phyloP scores from a whole-genome alignment of 331 rosid species.

The Prunus yedoensis region DNA sequence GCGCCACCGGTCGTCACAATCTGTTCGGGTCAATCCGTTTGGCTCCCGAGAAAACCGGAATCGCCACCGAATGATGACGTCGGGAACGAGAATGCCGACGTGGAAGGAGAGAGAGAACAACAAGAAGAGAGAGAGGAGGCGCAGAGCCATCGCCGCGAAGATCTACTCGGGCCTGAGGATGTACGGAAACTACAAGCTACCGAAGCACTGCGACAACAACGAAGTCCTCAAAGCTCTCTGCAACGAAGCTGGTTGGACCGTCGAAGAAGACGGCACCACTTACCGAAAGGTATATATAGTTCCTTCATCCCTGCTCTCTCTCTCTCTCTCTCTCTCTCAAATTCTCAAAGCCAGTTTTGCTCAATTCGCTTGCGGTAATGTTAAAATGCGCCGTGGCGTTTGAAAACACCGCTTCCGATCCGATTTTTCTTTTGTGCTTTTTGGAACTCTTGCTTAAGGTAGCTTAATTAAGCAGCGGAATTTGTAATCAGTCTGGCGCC shows the following conservation, averaged over 20 bases:
- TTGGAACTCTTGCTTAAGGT: neutral
- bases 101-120: slow-evolving; percentile 99
- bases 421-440: too few relatives aligned
- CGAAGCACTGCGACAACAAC: slow-evolving; percentile 97
- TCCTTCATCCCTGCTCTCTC: neutral
- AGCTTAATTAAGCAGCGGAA: neutral
- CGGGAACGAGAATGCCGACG: slow-evolving; percentile 90
- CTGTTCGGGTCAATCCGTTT: slow-evolving; percentile 2
- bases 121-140: slow-evolving; percentile 87
- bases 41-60: neutral
- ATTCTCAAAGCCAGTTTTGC: neutral
- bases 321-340: neutral
- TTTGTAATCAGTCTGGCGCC: neutral
- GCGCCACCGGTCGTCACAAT: neutral
- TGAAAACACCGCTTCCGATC: neutral
- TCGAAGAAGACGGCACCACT: slow-evolving; percentile 97
- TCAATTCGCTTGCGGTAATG: neutral
- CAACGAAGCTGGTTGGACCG: slow-evolving; percentile 95
- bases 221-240: slow-evolving; percentile 98
- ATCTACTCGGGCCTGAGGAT: slow-evolving; percentile 83
- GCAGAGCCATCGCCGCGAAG: slow-evolving; percentile 97
- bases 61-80: slow-evolving; percentile 47
- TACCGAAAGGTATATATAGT: slow-evolving; percentile 65
- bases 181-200: slow-evolving; percentile 91
- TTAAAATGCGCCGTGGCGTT: neutral